Base-by-base conservation (phyloP, 148 eudicot species). In the Drosera capensis region DNA sequence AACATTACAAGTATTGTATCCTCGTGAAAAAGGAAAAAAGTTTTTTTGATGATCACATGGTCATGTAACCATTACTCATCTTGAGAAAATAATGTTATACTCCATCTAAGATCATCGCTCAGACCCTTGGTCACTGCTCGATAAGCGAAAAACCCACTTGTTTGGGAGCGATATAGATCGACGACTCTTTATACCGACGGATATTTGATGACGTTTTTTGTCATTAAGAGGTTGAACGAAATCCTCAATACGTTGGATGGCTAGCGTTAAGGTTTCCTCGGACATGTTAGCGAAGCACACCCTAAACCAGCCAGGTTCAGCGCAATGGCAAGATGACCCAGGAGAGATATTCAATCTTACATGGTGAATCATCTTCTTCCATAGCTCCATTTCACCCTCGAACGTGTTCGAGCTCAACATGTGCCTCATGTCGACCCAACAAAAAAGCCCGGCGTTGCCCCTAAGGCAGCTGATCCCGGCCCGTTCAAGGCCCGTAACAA, bases 341-440 rank as follows among this genome's bases (percentile, higher is more conserved):
- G 85, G 85, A 14, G 80, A 73, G 23, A 78, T 55, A 21, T 78
- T 78, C 24, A 78, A 25, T 34, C 74, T 71, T 5, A 59, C 77
- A 37, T 71, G 46, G 25, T 58, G 71, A 1, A 78, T 51, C 5
- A 78, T 49, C 60, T 51, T 65, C 59, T 65, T 71, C 85, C 85
- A 78, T 0, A 78, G 58, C 38, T 71, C 80, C 68, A 67, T 64
- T 38, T 73, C 85, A 0, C 66, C 74, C 17, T 78, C 74, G 24
- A 78, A 78, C 0, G 62, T 68, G 0, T 65, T 57, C 11, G 55
- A 37, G 29, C 44, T 56, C 15, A 78, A 54, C 23, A 74, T 15
- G 19, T 68, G 71, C 14, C 74, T 70, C 85, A 78, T 78, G 64
- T 78, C 80, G 0, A 68, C 85, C 85, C 85, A 78, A 38, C 77